Evolutionary conservation across 306 rosid species (phyloP).

Genomic region (Prunus persica): Prunus_persica_NCBIv2 NC_034014.1:22916501-22917000

Average conservation of each 20-base stretch:
- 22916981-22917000: neutral
- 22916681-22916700: constrained; percentile 38
- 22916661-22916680: constrained; percentile 83
- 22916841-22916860: neutral
- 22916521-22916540: constrained; percentile 8
- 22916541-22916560: constrained; percentile 1
- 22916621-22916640: constrained; percentile 97
- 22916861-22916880: neutral
- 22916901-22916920: neutral
- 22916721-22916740: neutral
- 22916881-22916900: neutral
- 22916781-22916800: neutral
- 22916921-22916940: neutral
- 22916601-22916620: constrained; percentile 92
- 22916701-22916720: neutral
- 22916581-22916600: constrained; percentile 24
- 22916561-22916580: neutral
- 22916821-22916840: neutral
- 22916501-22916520: neutral
- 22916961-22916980: neutral
- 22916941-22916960: neutral
- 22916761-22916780: neutral
- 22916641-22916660: constrained; percentile 85
- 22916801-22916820: neutral
- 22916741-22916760: neutral